A percentile compares a stretch with the other conserved stretches of the same genome.
Evolutionary conservation across 495 filamentous ascomycete species (phyloP).

Genomic region (Penicillium canariense): DNA sequence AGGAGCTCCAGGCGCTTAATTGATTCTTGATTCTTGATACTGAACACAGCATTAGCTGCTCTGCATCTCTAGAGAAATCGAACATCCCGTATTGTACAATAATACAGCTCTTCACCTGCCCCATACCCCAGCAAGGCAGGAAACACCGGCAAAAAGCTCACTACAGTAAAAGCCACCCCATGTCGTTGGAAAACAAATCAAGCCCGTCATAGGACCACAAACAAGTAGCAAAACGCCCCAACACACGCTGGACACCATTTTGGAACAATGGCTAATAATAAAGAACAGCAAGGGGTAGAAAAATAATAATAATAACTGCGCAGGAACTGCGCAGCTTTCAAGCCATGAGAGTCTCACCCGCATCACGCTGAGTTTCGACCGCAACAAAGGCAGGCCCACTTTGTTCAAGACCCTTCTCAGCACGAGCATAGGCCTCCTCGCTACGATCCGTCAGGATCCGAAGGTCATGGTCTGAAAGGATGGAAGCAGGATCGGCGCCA

Average conservation of each 20-base stretch:
- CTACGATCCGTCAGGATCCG: conserved; percentile 79
- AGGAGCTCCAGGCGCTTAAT: conserved; percentile 41
- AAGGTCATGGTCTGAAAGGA: conserved; percentile 77
- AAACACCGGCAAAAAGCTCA: background rate
- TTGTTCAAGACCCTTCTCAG: conserved; percentile 64
- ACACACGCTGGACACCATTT: background rate
- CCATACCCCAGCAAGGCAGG: background rate
- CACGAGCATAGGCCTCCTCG: conserved; percentile 77
- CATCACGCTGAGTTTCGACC: conserved; percentile 42
- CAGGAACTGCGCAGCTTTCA: conserved; percentile 18
- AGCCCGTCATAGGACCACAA: background rate
- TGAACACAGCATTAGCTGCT: background rate
- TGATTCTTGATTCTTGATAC: conserved; percentile 15
- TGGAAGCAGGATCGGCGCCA: conserved; percentile 46
- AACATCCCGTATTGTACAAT: conserved; percentile 4
- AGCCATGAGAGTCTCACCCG: conserved; percentile 31
- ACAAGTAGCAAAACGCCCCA: background rate
- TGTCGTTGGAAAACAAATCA: background rate
- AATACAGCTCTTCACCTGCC: background rate
- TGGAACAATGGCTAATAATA: background rate
- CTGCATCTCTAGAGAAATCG: background rate
- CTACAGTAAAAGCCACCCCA: background rate
- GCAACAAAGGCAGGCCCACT: conserved; percentile 41
- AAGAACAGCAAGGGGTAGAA: background rate
- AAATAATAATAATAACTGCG: no score